A percentile compares a stretch with the other conserved stretches of the same genome.
phyloP scores from a whole-genome alignment of 331 rosid genomes.

The Telfairia occidentalis region DNA sequence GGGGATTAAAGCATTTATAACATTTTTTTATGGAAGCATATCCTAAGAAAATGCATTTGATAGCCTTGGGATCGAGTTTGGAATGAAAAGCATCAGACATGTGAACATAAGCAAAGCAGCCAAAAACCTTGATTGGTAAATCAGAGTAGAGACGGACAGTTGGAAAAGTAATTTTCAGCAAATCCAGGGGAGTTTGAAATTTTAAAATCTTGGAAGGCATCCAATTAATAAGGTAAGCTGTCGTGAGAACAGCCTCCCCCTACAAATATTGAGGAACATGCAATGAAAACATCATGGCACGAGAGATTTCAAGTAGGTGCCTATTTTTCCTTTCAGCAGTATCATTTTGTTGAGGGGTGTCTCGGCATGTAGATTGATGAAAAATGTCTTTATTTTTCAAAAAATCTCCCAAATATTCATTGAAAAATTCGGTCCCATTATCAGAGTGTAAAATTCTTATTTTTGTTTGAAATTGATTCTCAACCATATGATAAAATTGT shows the following conservation, averaged over 20 bases:
- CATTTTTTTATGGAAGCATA: not conserved
- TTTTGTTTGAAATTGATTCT: not conserved
- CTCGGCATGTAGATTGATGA: no score
- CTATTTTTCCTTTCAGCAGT: no score
- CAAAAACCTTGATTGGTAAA: not conserved
- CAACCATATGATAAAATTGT: not conserved
- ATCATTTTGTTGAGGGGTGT: no score
- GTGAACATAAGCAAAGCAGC: not conserved
- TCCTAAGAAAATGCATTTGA: not conserved
- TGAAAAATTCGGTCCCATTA: not conserved
- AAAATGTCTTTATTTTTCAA: no score
- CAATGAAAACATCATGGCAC: no score
- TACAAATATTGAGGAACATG: no score
- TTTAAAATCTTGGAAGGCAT: no score
- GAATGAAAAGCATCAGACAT: no score
- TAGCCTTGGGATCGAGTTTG: not conserved
- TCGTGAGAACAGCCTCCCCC: no score
- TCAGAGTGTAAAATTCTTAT: not conserved
- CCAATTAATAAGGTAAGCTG: no score
- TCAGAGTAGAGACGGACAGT: not conserved
- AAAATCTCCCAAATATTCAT: not conserved
- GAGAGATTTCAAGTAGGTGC: no score
- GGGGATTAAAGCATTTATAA: not conserved
- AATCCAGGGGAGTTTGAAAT: no score
- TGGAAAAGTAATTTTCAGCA: not conserved